Conservation (phyloP, 164 flowering plant genomes). For the Sextonia rubra region DNA sequence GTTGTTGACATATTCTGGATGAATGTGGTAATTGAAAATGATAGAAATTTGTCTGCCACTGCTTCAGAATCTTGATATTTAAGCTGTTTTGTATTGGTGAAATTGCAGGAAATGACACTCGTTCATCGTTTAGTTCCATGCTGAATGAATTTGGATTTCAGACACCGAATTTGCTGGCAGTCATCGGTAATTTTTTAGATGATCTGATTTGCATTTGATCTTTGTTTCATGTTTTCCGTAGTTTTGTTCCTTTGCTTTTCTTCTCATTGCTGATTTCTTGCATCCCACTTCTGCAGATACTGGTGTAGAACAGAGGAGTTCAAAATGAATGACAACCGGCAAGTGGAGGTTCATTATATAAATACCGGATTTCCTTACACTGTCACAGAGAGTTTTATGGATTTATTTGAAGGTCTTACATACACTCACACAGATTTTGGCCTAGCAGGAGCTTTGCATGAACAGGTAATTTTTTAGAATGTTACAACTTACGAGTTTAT, state of each 20-base stretch:
- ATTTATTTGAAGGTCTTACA: slow-evolving; percentile 61
- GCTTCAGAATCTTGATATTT: background rate
- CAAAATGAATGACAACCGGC: slow-evolving; percentile 45
- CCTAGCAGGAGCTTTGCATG: slow-evolving; percentile 31
- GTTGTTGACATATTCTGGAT: too few species aligned
- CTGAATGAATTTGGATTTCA: background rate
- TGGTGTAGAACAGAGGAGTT: background rate
- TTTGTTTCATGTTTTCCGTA: background rate
- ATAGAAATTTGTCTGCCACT: background rate
- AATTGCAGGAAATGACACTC: too few species aligned
- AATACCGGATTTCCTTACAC: slow-evolving; percentile 70
- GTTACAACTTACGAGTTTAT: background rate
- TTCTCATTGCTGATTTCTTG: background rate
- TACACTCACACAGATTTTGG: slow-evolving; percentile 42
- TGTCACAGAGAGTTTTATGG: slow-evolving; percentile 60
- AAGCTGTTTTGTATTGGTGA: too few species aligned
- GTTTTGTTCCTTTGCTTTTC: background rate
- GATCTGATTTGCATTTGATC: background rate
- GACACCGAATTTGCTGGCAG: too few species aligned
- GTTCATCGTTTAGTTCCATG: too few species aligned
- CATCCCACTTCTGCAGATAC: slow-evolving; percentile 13
- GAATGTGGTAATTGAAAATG: background rate
- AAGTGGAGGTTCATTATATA: slow-evolving; percentile 68
- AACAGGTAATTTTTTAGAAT: slow-evolving; percentile 39
- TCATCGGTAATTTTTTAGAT: background rate